A percentile compares a stretch with the other conserved stretches of the same genome.
Evolutionary conservation across 2,329 filamentous ascomycete species (phyloP).

Genomic region (Pyricularia pennisetigena): DNA sequence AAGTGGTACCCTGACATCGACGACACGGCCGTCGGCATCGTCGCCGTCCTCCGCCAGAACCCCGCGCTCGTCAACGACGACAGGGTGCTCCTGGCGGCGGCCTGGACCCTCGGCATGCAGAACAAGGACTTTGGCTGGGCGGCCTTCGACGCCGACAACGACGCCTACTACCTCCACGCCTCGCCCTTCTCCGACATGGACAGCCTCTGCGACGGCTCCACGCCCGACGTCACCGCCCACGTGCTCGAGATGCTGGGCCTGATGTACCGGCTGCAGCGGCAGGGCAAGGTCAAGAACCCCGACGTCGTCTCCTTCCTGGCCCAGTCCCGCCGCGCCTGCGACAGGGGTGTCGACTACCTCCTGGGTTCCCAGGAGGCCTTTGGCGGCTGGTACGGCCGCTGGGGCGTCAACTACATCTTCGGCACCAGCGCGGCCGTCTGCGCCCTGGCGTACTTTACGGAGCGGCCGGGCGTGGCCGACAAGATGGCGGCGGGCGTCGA

Average conservation of each 20-base stretch:
- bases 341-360: not conserved
- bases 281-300: not conserved
- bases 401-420: not conserved
- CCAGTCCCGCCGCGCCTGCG: not conserved
- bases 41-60: not conserved
- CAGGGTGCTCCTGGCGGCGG: not conserved
- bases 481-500: not conserved
- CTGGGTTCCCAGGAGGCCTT: not conserved
- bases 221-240: not conserved
- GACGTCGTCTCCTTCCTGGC: not conserved
- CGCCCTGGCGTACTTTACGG: not conserved
- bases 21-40: not conserved
- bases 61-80: not conserved
- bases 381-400: not conserved
- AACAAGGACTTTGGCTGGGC: not conserved
- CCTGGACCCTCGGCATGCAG: not conserved
- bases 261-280: not conserved
- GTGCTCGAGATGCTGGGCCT: not conserved
- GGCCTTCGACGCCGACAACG: not conserved
- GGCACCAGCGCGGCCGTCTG: not conserved
- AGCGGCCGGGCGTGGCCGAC: not conserved
- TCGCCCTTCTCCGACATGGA: not conserved
- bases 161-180: not conserved
- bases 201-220: not conserved
- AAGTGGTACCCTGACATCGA: not conserved